Percentiles rank a stretch among this genome's conserved stretches.
Conservation (phyloP, 2,329 filamentous ascomycete genomes). For the Trichoderma hamatum region DNA sequence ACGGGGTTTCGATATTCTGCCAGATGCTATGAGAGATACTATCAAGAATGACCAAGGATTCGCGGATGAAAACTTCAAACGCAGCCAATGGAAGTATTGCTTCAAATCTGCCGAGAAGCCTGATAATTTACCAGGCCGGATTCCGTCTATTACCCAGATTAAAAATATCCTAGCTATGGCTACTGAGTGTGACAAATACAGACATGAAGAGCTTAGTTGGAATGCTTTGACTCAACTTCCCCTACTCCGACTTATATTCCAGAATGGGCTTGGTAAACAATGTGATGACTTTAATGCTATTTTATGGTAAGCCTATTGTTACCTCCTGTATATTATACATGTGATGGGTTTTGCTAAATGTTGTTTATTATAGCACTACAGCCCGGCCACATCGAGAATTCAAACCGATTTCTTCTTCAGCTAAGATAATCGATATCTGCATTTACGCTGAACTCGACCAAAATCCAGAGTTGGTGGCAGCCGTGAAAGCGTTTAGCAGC, state of each 20-base stretch:
- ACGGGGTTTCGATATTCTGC: neutral
- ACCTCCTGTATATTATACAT: neutral
- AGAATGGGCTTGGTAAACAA: neutral
- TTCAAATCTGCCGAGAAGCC: neutral
- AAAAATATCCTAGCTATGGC: neutral
- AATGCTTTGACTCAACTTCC: neutral
- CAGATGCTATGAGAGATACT: neutral
- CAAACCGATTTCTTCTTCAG: neutral
- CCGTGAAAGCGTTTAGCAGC: slow-evolving; percentile 6
- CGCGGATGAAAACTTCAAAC: neutral
- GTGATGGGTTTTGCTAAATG: neutral
- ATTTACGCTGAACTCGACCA: slow-evolving; percentile 14
- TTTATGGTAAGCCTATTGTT: slow-evolving; percentile 12
- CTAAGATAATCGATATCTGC: slow-evolving; percentile 21
- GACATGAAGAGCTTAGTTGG: neutral
- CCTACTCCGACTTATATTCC: slow-evolving; percentile 10
- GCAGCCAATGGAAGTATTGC: neutral
- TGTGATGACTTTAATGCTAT: slow-evolving; percentile 13
- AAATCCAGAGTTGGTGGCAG: neutral
- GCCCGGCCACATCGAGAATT: slow-evolving; percentile 22
- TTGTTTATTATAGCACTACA: slow-evolving; percentile 1
- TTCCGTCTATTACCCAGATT: neutral
- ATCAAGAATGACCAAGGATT: neutral
- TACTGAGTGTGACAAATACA: neutral
- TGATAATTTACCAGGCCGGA: slow-evolving; percentile 1